These are phyloP conservation scores for Parastagonospora nodorum DNA, from an alignment of 2,329 filamentous ascomycete genomes.

Conservation along the genomic window DNA sequence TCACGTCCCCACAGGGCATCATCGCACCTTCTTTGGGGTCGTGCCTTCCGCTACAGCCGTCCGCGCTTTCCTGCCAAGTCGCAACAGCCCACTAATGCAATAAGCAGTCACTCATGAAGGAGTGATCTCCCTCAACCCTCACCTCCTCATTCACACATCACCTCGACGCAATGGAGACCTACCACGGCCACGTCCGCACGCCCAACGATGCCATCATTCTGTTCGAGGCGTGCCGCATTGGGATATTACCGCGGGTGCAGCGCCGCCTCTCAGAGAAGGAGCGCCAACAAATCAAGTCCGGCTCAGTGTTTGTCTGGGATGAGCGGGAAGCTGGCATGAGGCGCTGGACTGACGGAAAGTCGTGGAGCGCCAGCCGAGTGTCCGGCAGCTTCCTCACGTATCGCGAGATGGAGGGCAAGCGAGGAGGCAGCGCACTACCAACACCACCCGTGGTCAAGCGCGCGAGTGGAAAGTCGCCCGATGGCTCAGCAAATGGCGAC, in stretches of 20 bases:
- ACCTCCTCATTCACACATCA: constrained; percentile 11
- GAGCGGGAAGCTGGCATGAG: constrained; percentile 98
- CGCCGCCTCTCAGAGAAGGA: constrained; percentile 94
- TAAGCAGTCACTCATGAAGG: too few species aligned
- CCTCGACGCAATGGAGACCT: constrained; percentile 79
- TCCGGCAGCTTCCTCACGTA: constrained; percentile 98
- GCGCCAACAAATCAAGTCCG: constrained; percentile 91
- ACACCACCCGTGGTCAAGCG: constrained; percentile 43
- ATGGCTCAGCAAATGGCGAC: constrained; percentile 79
- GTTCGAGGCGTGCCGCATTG: constrained; percentile 94
- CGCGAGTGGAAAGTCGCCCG: constrained; percentile 73
- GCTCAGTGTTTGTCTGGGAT: constrained; percentile 99
- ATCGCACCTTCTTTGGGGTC: neutral
- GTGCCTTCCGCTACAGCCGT: neutral
- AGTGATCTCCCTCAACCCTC: neutral
- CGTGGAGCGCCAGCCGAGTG: constrained; percentile 96
- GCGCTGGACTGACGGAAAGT: constrained; percentile 98
- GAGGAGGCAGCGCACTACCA: constrained; percentile 73
- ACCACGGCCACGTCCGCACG: constrained; percentile 92
- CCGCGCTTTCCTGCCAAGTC: neutral
- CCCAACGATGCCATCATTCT: constrained; percentile 95
- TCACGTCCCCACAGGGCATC: neutral
- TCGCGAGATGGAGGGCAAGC: constrained; percentile 97
- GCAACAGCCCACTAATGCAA: constrained; percentile 4
- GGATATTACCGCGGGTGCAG: constrained; percentile 88